Evolutionary conservation across 179 eudicot species (phyloP), one percentile per base, ranked within the genome.

Genomic region (Silene vulgaris): DNA sequence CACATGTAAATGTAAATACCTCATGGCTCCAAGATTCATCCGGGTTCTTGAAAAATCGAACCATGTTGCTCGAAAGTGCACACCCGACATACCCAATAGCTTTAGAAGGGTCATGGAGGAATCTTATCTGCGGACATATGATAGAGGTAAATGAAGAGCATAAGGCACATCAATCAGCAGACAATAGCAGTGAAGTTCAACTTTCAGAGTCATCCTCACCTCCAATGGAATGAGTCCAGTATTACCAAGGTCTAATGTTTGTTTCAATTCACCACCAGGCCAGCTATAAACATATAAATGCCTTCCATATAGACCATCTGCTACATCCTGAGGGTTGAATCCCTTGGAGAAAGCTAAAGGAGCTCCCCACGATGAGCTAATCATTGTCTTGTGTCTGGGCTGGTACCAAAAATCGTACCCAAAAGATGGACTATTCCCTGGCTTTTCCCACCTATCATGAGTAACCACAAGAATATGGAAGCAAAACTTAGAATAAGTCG

Each of bases 371-470:
- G 99, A 88, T 65, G 91, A 87, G 86, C 99, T 95, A 71, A 94
- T 92, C 98, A 94, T 94, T 28, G 97, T 94, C 78, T 89, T 86
- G 74, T 90, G 96, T 48, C 91, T 88, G 30, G 99, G 99, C 80
- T 95, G 99, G 82, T 95, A 95, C 99, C 99, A 95, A 81, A 83
- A 95, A 84, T 95, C 99, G 74, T 95, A 95, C 16, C 99, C 99
- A 68, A 86, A 95, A 28, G 86, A 81, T 1, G 99, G 99, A 74
- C 93, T 92, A 60, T 95, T 89, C 68, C 97, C 99, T 3, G 94
- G 95, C 80, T 95, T 95, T 79, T 95, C 99, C 99, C 99, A 95
- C 90, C 98, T 94, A 73, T 30, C 74, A 76, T 63, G 69, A 29
- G 19, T 57, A 20, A 73, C 28, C 28, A 57, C 61, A 29, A 26